Conservation (phyloP, 495 filamentous ascomycete genomes). For the Annulohypoxylon stygium region DNA sequence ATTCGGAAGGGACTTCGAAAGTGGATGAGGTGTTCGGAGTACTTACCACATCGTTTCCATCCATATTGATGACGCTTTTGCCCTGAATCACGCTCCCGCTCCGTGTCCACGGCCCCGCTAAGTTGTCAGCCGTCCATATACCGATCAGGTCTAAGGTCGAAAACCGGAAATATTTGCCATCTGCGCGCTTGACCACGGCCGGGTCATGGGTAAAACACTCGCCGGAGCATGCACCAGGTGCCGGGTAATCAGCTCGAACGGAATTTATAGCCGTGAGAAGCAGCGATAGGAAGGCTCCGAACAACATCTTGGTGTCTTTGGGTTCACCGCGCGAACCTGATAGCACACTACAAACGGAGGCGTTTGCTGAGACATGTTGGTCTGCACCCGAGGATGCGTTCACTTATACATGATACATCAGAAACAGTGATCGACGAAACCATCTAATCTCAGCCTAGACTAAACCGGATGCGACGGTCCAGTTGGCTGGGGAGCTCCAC, state of each 20-base stretch:
- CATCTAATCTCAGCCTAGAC: neutral
- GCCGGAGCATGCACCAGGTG: conserved; percentile 65
- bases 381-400: conserved; percentile 17
- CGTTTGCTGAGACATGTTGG: conserved; percentile 20
- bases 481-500: neutral
- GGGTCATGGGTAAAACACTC: conserved; percentile 68
- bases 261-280: conserved; percentile 23
- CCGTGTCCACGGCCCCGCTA: conserved; percentile 71
- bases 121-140: conserved; percentile 63
- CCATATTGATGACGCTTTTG: conserved; percentile 63
- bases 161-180: conserved; percentile 76
- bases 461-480: conserved; percentile 13
- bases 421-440: conserved; percentile 18
- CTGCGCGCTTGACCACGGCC: conserved; percentile 60
- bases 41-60: conserved; percentile 66
- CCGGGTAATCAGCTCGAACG: conserved; percentile 50
- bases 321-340: neutral
- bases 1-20: neutral
- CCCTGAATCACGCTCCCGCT: conserved; percentile 64
- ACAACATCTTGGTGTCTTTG: conserved; percentile 21
- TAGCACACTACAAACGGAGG: conserved; percentile 1
- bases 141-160: conserved; percentile 68
- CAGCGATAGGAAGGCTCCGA: conserved; percentile 18
- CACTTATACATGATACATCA: conserved; percentile 34
- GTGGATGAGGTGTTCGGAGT: conserved; percentile 47